phyloP scores from a whole-genome alignment of 2,329 filamentous ascomycete genomes.

The Aspergillus tanneri region DNA sequence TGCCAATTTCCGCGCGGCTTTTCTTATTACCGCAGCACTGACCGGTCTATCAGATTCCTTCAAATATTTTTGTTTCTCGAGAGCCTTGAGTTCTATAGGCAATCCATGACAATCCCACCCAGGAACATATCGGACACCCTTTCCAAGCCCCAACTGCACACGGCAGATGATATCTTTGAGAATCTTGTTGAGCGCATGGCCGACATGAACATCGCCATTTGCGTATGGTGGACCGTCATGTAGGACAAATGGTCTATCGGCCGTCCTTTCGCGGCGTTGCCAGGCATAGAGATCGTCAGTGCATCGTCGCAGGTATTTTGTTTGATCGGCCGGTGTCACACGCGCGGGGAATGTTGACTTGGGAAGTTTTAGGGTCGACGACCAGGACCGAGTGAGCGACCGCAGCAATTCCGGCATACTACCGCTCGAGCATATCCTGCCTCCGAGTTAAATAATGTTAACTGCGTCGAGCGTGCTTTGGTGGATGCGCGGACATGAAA shows the following conservation, averaged over 20 bases:
- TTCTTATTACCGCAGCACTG: slow-evolving; percentile 51
- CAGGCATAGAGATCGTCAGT: slow-evolving; percentile 87
- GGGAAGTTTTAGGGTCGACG: slow-evolving; percentile 71
- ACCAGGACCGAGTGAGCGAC: slow-evolving; percentile 57
- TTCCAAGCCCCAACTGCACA: slow-evolving; percentile 74
- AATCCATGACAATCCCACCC: slow-evolving; percentile 98
- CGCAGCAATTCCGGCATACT: slow-evolving; percentile 41
- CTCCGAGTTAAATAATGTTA: neutral
- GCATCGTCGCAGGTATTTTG: slow-evolving; percentile 68
- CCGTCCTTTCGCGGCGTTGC: slow-evolving; percentile 63
- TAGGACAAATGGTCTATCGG: slow-evolving; percentile 67
- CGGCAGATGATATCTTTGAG: slow-evolving; percentile 91
- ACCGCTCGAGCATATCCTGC: slow-evolving; percentile 30
- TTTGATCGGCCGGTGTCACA: slow-evolving; percentile 46
- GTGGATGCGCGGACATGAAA: neutral
- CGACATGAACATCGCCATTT: slow-evolving; percentile 86
- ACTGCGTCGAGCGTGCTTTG: slow-evolving; percentile 7
- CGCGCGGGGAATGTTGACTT: slow-evolving; percentile 66
- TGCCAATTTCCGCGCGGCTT: slow-evolving; percentile 56
- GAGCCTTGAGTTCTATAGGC: slow-evolving; percentile 93
- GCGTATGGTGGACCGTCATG: slow-evolving; percentile 98
- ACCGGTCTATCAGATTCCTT: slow-evolving; percentile 27
- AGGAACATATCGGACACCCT: slow-evolving; percentile 75
- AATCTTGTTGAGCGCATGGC: slow-evolving; percentile 95
- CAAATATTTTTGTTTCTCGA: slow-evolving; percentile 57